Conservation (phyloP, 495 filamentous ascomycete genomes). For the Podospora anserina region DNA sequence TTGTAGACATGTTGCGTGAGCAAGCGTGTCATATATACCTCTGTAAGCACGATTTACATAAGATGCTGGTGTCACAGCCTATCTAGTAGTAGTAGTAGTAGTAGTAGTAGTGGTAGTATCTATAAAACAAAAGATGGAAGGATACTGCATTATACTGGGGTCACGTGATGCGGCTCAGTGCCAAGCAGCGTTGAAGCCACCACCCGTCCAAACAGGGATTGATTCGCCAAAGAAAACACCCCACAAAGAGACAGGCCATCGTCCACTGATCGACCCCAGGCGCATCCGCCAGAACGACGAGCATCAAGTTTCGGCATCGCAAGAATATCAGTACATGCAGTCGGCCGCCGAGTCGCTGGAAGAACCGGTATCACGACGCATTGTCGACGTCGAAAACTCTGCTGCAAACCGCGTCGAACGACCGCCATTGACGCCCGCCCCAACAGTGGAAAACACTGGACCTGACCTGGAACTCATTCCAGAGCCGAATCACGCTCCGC, state of each 20-base stretch:
- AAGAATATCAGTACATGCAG: background rate
- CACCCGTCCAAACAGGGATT: slow-evolving; percentile 19
- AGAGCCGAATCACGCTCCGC: slow-evolving; percentile 3
- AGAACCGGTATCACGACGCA: background rate
- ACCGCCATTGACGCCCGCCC: background rate
- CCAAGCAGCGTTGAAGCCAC: slow-evolving; percentile 11
- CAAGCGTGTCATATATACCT: background rate
- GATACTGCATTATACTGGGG: background rate
- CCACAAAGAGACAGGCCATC: slow-evolving; percentile 20
- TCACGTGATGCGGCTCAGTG: slow-evolving; percentile 29
- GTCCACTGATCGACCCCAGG: slow-evolving; percentile 2
- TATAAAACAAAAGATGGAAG: background rate
- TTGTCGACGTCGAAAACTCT: background rate
- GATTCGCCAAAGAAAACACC: slow-evolving; percentile 21
- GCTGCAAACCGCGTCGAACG: background rate
- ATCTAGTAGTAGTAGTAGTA: background rate
- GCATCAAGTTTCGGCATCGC: background rate
- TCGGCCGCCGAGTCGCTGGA: background rate
- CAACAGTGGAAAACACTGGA: background rate
- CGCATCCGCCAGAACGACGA: slow-evolving; percentile 3
- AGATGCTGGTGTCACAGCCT: background rate
- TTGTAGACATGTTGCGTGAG: background rate
- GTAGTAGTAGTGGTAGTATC: background rate
- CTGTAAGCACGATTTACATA: background rate
- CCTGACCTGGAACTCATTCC: background rate